Conservation (phyloP, 345 rosid species). For the Arabidopsis arenosa region DNA sequence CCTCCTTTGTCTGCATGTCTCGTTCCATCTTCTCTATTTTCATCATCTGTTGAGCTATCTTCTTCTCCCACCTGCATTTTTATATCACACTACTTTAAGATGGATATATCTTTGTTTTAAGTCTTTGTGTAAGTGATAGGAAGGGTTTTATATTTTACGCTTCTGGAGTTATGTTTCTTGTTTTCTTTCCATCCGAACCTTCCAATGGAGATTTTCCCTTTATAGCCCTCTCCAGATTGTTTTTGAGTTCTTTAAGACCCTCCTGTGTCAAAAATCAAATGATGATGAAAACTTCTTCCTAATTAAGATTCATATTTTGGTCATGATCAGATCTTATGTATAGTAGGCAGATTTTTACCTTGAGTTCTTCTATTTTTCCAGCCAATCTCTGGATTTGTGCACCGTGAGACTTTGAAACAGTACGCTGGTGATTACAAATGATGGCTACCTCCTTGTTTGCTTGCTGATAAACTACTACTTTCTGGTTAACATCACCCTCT, state of each 20-base stretch:
- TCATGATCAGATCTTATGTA: neutral
- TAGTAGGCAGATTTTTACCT: conserved; percentile 44
- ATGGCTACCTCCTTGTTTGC: conserved; percentile 98
- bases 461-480: conserved; percentile 66
- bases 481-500: conserved; percentile 78
- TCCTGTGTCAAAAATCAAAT: conserved; percentile 47
- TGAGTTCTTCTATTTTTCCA: conserved; percentile 21
- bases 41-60: conserved; percentile 58
- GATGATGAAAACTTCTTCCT: neutral
- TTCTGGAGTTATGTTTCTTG: conserved; percentile 73
- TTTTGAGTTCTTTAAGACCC: conserved; percentile 62
- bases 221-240: conserved; percentile 77
- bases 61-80: conserved; percentile 68
- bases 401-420: conserved; percentile 70
- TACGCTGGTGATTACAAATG: conserved; percentile 95
- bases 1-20: conserved; percentile 77
- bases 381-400: conserved; percentile 35
- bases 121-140: neutral
- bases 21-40: conserved; percentile 78
- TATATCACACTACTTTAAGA: no score
- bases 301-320: conserved; percentile 8
- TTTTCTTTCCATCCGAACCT: conserved; percentile 83
- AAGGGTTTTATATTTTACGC: conserved; percentile 57
- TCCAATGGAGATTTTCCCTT: conserved; percentile 79
- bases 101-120: neutral